These are phyloP conservation scores for Dioszegia crocea DNA, from an alignment of 768 basidiomycete genomes.

Conservation along the genomic window DNA sequence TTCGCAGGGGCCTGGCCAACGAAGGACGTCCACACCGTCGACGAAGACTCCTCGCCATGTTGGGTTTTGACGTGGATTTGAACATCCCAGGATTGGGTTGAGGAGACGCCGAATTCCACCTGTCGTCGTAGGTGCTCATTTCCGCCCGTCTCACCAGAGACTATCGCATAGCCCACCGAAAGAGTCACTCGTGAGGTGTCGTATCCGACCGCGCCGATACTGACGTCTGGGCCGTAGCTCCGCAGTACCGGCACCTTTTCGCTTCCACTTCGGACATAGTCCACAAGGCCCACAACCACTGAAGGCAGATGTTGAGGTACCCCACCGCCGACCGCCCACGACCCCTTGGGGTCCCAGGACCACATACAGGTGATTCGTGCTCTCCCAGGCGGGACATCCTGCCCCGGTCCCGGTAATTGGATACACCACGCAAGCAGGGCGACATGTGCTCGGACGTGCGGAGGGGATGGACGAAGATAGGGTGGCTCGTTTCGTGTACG, in stretches of 20 bases:
- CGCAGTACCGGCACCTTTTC: constrained; percentile 67
- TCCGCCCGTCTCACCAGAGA: constrained; percentile 57
- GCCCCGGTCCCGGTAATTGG: constrained; percentile 53
- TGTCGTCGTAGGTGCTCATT: constrained; percentile 64
- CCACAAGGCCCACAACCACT: constrained; percentile 74
- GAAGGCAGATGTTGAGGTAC: constrained; percentile 77
- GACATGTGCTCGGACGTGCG: constrained; percentile 84
- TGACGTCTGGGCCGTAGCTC: constrained; percentile 76
- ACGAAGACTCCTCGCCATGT: constrained; percentile 37
- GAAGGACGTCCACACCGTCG: constrained; percentile 31
- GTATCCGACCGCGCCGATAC: constrained; percentile 72
- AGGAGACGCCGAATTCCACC: constrained; percentile 74
- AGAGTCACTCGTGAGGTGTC: constrained; percentile 78
- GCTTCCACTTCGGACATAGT: constrained; percentile 73
- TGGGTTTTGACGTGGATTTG: constrained; percentile 57
- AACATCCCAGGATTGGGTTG: constrained; percentile 78
- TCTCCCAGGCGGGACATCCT: constrained; percentile 44
- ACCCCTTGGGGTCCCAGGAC: constrained; percentile 84
- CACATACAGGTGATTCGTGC: constrained; percentile 81
- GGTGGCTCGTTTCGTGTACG: constrained; percentile 84
- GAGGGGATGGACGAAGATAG: constrained; percentile 84
- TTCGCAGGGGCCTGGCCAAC: constrained; percentile 44
- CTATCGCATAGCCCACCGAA: constrained; percentile 74
- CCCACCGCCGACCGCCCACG: constrained; percentile 74
- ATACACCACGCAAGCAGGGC: constrained; percentile 89